Conservation (phyloP, 371 early-diverging fungal genomes). For the Circinella minor region DNA sequence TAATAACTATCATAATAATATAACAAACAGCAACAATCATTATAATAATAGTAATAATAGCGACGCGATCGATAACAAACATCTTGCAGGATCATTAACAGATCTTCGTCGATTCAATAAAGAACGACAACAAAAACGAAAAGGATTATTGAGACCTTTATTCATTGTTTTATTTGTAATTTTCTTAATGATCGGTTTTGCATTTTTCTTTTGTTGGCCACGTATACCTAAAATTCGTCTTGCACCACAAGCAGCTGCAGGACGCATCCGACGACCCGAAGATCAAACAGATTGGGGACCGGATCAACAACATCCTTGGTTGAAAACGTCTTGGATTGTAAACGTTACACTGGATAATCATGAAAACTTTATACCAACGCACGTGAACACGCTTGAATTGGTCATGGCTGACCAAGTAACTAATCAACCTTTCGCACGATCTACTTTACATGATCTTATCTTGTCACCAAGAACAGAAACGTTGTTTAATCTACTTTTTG, state of each 20-base stretch:
- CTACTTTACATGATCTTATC: conserved; percentile 2
- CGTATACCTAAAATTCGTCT: conserved; percentile 26
- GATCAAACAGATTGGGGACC: conserved; percentile 31
- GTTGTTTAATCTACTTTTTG: conserved; percentile 15
- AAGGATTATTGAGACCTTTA: not conserved
- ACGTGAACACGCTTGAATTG: conserved; percentile 20
- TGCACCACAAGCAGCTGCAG: conserved; percentile 20
- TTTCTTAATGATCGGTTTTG: conserved; percentile 5
- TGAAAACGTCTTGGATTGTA: conserved; percentile 30
- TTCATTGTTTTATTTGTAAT: not conserved
- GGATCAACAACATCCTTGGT: conserved; percentile 21
- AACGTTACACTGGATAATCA: conserved; percentile 36
- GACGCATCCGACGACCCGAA: conserved; percentile 11
- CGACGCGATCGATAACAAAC: not conserved
- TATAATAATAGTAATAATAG: too few species aligned
- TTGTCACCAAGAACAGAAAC: conserved; percentile 15
- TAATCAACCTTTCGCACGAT: conserved; percentile 18
- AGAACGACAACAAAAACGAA: conserved; percentile 5
- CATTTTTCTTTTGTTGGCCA: conserved; percentile 34
- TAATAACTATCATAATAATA: not conserved
- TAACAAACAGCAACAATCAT: too few species aligned
- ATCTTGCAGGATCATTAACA: conserved; percentile 12
- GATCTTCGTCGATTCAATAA: conserved; percentile 16
- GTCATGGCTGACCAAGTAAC: conserved; percentile 24
- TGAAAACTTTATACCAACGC: conserved; percentile 38